Conservation (phyloP, 2,329 filamentous ascomycete species). For the Cladosporium sp. region DNA sequence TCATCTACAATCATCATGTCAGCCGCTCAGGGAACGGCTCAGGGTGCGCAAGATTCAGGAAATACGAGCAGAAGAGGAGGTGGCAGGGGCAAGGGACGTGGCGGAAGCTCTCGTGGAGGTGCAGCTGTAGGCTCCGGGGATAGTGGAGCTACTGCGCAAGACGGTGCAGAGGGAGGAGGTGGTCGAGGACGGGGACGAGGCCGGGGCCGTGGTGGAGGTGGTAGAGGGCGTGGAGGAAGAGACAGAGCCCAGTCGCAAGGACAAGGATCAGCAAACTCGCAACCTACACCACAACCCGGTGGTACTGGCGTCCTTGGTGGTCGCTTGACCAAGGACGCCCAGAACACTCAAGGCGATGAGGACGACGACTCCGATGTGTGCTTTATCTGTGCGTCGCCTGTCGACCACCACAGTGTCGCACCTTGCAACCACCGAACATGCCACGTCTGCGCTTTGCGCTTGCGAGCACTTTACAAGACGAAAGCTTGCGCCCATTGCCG, state of each 20-base stretch:
- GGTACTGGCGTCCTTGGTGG: slow-evolving; percentile 45
- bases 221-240: slow-evolving; percentile 38
- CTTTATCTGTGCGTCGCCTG: slow-evolving; percentile 93
- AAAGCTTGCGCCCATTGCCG: slow-evolving; percentile 96
- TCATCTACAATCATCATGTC: slow-evolving; percentile 1
- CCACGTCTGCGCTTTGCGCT: slow-evolving; percentile 88
- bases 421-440: slow-evolving; percentile 97
- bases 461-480: slow-evolving; percentile 93
- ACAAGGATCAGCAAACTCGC: slow-evolving; percentile 24
- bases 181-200: slow-evolving; percentile 25
- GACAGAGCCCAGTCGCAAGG: slow-evolving; percentile 35
- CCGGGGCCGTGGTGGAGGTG: slow-evolving; percentile 31
- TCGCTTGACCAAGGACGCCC: slow-evolving; percentile 51
- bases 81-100: slow-evolving; percentile 28
- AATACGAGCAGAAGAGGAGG: slow-evolving; percentile 12
- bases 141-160: slow-evolving; percentile 16
- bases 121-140: slow-evolving; percentile 14
- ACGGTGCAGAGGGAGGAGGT: slow-evolving; percentile 19
- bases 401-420: slow-evolving; percentile 83
- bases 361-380: slow-evolving; percentile 69
- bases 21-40: slow-evolving; percentile 1
- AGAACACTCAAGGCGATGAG: slow-evolving; percentile 33
- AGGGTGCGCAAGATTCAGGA: not conserved
- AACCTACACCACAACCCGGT: slow-evolving; percentile 41
- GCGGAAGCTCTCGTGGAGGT: slow-evolving; percentile 18